A percentile compares a stretch with the other conserved stretches of the same genome.
Evolutionary conservation across 345 rosid species (phyloP).

Genomic region (Arabidopsis thaliana): TAIR10.1 NC_003070.9:29736501-29737000

Average conservation of each 20-base stretch:
- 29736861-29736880: conserved; percentile 29
- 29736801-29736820: conserved; percentile 10
- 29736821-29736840: not conserved
- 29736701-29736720: conserved; percentile 95
- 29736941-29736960: not conserved
- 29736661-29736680: conserved; percentile 77
- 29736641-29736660: conserved; percentile 72
- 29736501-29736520: conserved; percentile 96
- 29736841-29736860: conserved; percentile 27
- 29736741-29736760: conserved; percentile 93
- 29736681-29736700: conserved; percentile 85
- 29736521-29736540: conserved; percentile 96
- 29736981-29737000: not conserved
- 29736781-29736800: conserved; percentile 12
- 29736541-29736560: not conserved
- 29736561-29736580: not conserved
- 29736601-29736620: not conserved
- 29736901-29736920: conserved; percentile 30
- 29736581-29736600: not conserved
- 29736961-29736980: not conserved
- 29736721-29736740: conserved; percentile 78
- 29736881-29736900: conserved; percentile 34
- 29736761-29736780: conserved; percentile 96
- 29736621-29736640: conserved; percentile 66
- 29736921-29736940: not conserved